Conservation (phyloP, 106 monocot genomes). For the Dendrobium catenatum region DNA sequence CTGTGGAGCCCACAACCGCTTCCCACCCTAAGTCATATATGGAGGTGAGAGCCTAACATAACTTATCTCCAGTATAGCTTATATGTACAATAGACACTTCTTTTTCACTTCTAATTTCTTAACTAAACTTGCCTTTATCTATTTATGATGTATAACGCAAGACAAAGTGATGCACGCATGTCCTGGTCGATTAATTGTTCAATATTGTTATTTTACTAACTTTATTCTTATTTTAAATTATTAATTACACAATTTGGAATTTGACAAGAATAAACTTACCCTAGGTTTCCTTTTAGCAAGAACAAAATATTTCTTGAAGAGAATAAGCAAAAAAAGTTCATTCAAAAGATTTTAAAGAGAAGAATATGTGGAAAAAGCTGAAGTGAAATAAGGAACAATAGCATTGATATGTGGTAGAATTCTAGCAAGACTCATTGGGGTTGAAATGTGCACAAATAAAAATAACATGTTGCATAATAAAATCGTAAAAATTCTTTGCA, state of each 20-base stretch:
- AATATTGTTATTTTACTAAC: not conserved
- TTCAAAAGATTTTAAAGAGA: not conserved
- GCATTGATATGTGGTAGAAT: not conserved
- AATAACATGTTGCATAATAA: not conserved
- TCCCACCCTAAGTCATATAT: constrained; percentile 50
- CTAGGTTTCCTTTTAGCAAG: not conserved
- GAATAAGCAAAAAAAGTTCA: not conserved
- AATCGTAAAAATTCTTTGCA: not conserved
- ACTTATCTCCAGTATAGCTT: not conserved
- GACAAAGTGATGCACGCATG: not conserved
- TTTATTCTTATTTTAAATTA: not conserved
- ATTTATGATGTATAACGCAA: not conserved
- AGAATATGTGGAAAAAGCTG: not conserved
- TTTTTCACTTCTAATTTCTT: not conserved
- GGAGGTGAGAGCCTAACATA: constrained; percentile 32
- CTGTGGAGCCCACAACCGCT: constrained; percentile 30
- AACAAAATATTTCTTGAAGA: not conserved
- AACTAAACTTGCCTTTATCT: not conserved
- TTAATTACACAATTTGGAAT: not conserved
- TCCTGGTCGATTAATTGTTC: not conserved
- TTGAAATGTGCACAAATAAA: not conserved
- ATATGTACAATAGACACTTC: not conserved
- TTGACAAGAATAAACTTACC: not conserved
- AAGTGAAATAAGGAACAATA: not conserved
- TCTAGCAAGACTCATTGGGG: not conserved